Percentiles rank a stretch among this genome's conserved stretches.
phyloP scores from a whole-genome alignment of 805 yeast species.

The Sugiyamaella valdiviana region DNA sequence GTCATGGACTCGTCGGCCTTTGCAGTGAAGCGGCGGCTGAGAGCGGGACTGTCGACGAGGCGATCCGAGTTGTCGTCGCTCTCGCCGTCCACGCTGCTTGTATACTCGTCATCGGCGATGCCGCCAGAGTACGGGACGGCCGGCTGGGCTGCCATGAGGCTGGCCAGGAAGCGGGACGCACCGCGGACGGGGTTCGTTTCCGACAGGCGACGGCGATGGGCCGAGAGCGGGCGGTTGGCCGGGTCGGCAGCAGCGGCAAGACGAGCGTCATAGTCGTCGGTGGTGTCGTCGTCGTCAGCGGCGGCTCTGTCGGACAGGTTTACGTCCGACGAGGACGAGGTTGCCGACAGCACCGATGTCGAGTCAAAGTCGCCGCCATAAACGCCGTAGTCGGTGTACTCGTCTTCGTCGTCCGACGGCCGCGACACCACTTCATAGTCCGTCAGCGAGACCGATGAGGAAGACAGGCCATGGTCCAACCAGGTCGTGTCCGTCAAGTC shows the following conservation, averaged over 20 bases:
- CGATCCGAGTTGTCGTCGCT: not conserved
- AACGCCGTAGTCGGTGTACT: not conserved
- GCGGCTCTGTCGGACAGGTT: constrained; percentile 1
- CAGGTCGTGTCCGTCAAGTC: not conserved
- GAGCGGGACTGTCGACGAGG: not conserved
- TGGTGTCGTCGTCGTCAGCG: not conserved
- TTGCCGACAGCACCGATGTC: constrained; percentile 3
- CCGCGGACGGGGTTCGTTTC: not conserved
- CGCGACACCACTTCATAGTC: constrained; percentile 1
- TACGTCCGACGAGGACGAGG: constrained; percentile 2
- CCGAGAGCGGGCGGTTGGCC: not conserved
- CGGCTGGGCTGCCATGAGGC: not conserved
- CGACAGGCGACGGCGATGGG: not conserved
- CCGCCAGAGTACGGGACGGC: not conserved
- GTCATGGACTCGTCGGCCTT: constrained; percentile 2
- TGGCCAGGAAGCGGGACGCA: not conserved
- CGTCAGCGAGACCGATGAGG: not conserved
- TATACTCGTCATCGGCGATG: constrained; percentile 1
- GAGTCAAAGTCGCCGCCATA: not conserved
- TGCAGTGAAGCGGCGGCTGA: not conserved
- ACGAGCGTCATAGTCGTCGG: not conserved
- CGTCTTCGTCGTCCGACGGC: not conserved
- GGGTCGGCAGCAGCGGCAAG: not conserved
- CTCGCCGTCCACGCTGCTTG: constrained; percentile 1
- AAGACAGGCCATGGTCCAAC: not conserved